A percentile compares a stretch with the other conserved stretches of the same genome.
Evolutionary conservation across 306 rosid species (phyloP).

Genomic region (Adenanthera pavonina): DNA sequence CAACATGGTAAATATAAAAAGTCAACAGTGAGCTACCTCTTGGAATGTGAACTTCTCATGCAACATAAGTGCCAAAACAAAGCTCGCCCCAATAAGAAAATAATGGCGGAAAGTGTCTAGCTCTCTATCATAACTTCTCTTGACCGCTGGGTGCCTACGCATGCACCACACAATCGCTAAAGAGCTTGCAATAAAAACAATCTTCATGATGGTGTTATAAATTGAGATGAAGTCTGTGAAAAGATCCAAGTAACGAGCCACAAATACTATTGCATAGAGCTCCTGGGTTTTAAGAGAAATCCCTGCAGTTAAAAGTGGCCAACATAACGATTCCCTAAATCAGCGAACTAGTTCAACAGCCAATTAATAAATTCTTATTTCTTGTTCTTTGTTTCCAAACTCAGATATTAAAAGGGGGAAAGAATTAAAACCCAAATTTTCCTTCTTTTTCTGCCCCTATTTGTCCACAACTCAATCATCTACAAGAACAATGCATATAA

Average conservation of each 20-base stretch:
- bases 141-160: slow-evolving; percentile 67
- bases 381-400: neutral
- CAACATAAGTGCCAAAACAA: slow-evolving; percentile 68
- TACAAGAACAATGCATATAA: neutral
- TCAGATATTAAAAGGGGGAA: neutral
- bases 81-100: slow-evolving; percentile 63
- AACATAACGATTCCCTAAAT: neutral
- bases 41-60: slow-evolving; percentile 74
- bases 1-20: neutral
- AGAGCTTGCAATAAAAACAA: slow-evolving; percentile 78
- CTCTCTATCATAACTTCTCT: slow-evolving; percentile 74
- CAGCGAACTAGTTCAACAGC: neutral
- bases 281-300: slow-evolving; percentile 97
- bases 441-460: neutral
- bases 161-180: slow-evolving; percentile 83
- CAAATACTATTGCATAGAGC: slow-evolving; percentile 77
- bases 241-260: slow-evolving; percentile 88
- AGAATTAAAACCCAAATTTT: slow-evolving; percentile 7
- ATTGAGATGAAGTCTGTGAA: slow-evolving; percentile 80
- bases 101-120: slow-evolving; percentile 84
- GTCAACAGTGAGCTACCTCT: slow-evolving; percentile 58
- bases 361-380: neutral
- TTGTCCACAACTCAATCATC: neutral
- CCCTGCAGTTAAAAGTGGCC: slow-evolving; percentile 47
- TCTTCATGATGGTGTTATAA: slow-evolving; percentile 83